phyloP scores from a whole-genome alignment of 768 basidiomycete genomes.

The Trametes cingulata region DNA sequence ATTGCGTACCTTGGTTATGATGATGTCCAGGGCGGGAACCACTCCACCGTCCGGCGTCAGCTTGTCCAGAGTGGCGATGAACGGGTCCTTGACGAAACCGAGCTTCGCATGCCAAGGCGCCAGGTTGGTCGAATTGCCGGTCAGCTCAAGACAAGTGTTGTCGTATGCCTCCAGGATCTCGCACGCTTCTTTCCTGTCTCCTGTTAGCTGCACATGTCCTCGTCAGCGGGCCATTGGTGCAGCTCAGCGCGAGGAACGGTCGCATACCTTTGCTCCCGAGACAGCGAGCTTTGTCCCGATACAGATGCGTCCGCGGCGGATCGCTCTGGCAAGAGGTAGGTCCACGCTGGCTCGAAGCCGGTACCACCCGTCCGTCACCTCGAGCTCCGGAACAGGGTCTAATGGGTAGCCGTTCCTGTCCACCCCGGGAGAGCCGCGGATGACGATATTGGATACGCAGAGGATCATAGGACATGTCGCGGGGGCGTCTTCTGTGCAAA shows the following conservation, averaged over 20 bases:
- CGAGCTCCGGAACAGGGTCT: constrained; percentile 60
- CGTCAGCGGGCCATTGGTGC: not conserved
- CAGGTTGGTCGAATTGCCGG: constrained; percentile 84
- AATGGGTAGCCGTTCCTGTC: constrained; percentile 40
- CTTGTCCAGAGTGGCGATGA: constrained; percentile 75
- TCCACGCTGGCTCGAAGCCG: constrained; percentile 78
- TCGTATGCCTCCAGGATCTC: constrained; percentile 84
- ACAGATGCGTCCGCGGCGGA: constrained; percentile 62
- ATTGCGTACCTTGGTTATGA: constrained; percentile 58
- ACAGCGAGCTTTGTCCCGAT: constrained; percentile 85
- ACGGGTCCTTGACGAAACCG: constrained; percentile 69
- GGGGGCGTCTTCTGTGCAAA: constrained; percentile 82
- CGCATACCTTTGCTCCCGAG: constrained; percentile 77
- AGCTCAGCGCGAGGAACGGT: not conserved
- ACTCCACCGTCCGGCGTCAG: constrained; percentile 81
- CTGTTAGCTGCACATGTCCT: constrained; percentile 54
- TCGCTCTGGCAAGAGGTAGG: constrained; percentile 66
- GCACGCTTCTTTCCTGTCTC: constrained; percentile 70
- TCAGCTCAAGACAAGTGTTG: constrained; percentile 62
- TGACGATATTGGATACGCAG: constrained; percentile 69
- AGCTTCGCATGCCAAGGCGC: constrained; percentile 88
- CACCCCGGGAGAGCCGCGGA: constrained; percentile 45
- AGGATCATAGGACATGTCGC: constrained; percentile 81
- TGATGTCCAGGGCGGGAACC: constrained; percentile 72
- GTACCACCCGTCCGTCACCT: constrained; percentile 99